A percentile compares a stretch with the other conserved stretches of the same genome.
These are phyloP conservation scores for Tricholoma matsutake DNA, from an alignment of 768 basidiomycete species.

Conservation along the genomic window DNA sequence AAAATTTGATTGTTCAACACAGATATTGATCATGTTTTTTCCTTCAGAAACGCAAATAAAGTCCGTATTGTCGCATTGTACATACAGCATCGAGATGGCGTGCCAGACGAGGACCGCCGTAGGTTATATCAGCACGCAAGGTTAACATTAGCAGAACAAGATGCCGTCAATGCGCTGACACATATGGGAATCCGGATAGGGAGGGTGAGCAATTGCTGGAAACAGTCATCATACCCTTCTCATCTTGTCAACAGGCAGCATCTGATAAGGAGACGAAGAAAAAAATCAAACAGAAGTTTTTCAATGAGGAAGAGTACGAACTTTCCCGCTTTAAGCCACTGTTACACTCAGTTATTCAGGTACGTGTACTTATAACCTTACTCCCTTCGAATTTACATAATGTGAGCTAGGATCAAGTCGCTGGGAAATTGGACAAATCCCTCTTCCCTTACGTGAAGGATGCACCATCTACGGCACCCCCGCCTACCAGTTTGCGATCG, in stretches of 20 bases:
- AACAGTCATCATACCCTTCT: neutral
- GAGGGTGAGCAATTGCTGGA: slow-evolving; percentile 50
- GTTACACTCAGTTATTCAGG: slow-evolving; percentile 80
- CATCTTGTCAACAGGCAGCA: slow-evolving; percentile 46
- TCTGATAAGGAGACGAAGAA: slow-evolving; percentile 78
- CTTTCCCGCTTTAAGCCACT: slow-evolving; percentile 91
- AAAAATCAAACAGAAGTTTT: slow-evolving; percentile 73
- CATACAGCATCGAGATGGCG: slow-evolving; percentile 92
- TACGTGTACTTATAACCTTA: slow-evolving; percentile 25
- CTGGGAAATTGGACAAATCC: slow-evolving; percentile 70
- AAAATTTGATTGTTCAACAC: neutral
- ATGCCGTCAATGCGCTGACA: slow-evolving; percentile 84
- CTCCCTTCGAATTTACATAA: neutral
- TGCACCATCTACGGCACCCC: slow-evolving; percentile 50
- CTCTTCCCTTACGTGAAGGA: slow-evolving; percentile 92
- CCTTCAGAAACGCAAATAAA: slow-evolving; percentile 78
- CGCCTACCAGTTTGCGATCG: slow-evolving; percentile 44
- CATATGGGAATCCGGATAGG: slow-evolving; percentile 81
- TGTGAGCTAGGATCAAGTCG: slow-evolving; percentile 69
- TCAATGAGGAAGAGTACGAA: slow-evolving; percentile 91
- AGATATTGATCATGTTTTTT: slow-evolving; percentile 1
- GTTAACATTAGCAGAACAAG: slow-evolving; percentile 83
- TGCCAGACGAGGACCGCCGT: slow-evolving; percentile 96
- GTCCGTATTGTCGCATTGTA: slow-evolving; percentile 96
- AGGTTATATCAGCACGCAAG: slow-evolving; percentile 94